These are phyloP conservation scores for Fusarium nygamai DNA, from an alignment of 2,329 filamentous ascomycete species.

Conservation along the genomic window DNA sequence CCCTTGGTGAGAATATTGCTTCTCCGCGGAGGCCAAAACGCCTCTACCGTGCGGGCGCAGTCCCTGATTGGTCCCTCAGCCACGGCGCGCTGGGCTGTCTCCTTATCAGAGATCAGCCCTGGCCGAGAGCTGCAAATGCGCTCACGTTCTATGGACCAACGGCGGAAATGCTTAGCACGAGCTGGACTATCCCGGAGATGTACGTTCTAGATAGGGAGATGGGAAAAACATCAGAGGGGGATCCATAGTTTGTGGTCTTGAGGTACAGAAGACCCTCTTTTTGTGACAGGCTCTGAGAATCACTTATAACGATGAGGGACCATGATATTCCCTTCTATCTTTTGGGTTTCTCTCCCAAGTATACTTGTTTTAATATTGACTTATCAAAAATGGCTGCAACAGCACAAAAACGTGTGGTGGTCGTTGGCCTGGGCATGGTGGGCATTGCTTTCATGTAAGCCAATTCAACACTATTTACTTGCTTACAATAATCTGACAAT, in stretches of 20 bases:
- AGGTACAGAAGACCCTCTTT: conserved; percentile 21
- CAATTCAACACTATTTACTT: not conserved
- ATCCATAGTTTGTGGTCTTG: conserved; percentile 16
- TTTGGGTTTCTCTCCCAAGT: not conserved
- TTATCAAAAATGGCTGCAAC: conserved; percentile 31
- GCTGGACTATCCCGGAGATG: conserved; percentile 35
- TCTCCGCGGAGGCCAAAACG: conserved; percentile 36
- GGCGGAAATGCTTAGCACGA: conserved; percentile 35
- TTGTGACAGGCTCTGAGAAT: conserved; percentile 9
- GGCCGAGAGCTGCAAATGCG: conserved; percentile 13
- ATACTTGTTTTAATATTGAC: not conserved
- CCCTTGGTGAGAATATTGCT: conserved; percentile 12
- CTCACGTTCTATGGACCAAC: conserved; percentile 9
- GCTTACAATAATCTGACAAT: conserved; percentile 8
- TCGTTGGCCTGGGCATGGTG: conserved; percentile 93
- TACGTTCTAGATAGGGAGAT: conserved; percentile 33
- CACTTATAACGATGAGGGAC: conserved; percentile 30
- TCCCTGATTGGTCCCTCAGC: conserved; percentile 30
- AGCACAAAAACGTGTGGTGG: conserved; percentile 72
- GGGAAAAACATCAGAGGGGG: conserved; percentile 13
- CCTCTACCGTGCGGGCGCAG: not conserved
- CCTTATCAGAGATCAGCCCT: conserved; percentile 39
- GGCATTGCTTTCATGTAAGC: conserved; percentile 87
- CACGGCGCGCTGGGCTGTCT: conserved; percentile 6
- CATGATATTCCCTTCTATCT: not conserved